phyloP scores from a whole-genome alignment of 371 early-diverging fungal genomes.

The Rhizopus stolonifer region DNA sequence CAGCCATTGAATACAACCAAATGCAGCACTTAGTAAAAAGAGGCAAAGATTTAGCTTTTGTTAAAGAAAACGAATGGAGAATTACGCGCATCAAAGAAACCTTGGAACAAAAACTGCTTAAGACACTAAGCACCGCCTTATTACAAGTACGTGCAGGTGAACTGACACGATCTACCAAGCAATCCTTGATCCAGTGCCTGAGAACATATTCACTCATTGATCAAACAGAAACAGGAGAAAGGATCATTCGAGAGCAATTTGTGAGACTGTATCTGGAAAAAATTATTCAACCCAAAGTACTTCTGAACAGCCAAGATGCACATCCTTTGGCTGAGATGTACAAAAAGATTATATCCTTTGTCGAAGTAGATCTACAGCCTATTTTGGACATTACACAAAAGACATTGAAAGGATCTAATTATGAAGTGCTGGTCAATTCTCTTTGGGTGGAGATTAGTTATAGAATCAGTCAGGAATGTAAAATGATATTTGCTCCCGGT shows the following conservation, averaged over 20 bases:
- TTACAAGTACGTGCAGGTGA: slow-evolving; percentile 42
- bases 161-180: slow-evolving; percentile 42
- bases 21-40: slow-evolving; percentile 74
- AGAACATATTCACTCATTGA: slow-evolving; percentile 77
- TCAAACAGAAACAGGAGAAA: slow-evolving; percentile 66
- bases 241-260: slow-evolving; percentile 62
- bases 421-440: slow-evolving; percentile 69
- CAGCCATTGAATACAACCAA: slow-evolving; percentile 87
- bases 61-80: slow-evolving; percentile 75
- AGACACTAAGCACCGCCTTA: slow-evolving; percentile 49
- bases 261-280: slow-evolving; percentile 57
- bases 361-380: slow-evolving; percentile 46
- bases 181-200: slow-evolving; percentile 66
- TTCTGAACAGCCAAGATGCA: slow-evolving; percentile 21
- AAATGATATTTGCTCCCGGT: slow-evolving; percentile 67
- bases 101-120: slow-evolving; percentile 55
- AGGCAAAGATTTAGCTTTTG: slow-evolving; percentile 70
- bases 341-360: slow-evolving; percentile 56
- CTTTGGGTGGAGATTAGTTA: slow-evolving; percentile 61
- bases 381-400: slow-evolving; percentile 63
- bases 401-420: slow-evolving; percentile 66
- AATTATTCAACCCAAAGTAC: slow-evolving; percentile 28
- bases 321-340: slow-evolving; percentile 59
- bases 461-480: slow-evolving; percentile 50
- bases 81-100: slow-evolving; percentile 76